phyloP scores from a whole-genome alignment of 208 protist species.

The Leishmania major region DNA sequence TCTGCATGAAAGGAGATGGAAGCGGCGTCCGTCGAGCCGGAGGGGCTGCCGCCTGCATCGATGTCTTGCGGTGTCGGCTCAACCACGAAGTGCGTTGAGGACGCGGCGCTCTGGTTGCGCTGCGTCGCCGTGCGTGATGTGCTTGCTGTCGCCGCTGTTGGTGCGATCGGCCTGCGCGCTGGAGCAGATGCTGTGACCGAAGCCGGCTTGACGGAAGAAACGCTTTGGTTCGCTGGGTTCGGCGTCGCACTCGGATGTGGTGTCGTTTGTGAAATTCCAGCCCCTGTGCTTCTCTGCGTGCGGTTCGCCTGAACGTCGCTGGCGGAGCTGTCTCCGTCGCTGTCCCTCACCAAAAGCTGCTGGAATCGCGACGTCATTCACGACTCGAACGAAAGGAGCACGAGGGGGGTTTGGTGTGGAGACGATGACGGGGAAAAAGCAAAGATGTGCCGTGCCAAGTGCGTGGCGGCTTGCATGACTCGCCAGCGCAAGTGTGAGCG shows the following conservation, averaged over 20 bases:
- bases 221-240: not conserved
- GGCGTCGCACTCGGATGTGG: slow-evolving; percentile 19
- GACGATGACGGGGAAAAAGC: not conserved
- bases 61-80: not conserved
- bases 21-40: not conserved
- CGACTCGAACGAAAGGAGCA: not conserved
- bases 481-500: not conserved
- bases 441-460: not conserved
- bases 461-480: not conserved
- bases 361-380: slow-evolving; percentile 37
- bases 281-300: slow-evolving; percentile 15
- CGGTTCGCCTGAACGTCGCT: slow-evolving; percentile 19
- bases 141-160: not conserved
- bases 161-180: not conserved
- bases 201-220: not conserved
- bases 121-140: not conserved
- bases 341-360: slow-evolving; percentile 54
- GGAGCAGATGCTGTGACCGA: not conserved
- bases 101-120: slow-evolving; percentile 19
- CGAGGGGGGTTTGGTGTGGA: too few relatives aligned
- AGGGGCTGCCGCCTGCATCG: not conserved
- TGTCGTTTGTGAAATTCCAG: slow-evolving; percentile 33
- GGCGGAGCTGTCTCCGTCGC: slow-evolving; percentile 54
- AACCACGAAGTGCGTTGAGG: not conserved
- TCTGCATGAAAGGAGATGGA: slow-evolving; percentile 17